Percentiles rank a stretch among this genome's conserved stretches.
Conservation (phyloP, 2,329 filamentous ascomycete genomes). For the Phialemonium atrogriseum region DNA sequence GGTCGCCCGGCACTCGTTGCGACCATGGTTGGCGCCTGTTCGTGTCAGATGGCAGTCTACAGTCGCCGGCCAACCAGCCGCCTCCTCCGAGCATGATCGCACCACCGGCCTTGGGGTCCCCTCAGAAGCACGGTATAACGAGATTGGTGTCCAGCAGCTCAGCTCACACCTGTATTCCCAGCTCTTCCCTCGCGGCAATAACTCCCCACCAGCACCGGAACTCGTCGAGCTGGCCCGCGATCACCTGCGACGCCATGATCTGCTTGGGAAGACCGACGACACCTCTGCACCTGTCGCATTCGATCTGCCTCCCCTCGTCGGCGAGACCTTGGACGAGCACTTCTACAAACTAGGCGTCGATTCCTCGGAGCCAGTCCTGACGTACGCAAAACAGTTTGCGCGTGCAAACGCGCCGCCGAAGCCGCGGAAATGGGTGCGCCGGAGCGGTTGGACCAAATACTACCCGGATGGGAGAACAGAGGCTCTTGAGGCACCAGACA, state of each 20-base stretch:
- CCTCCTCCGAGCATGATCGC: slow-evolving; percentile 7
- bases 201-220: slow-evolving; percentile 51
- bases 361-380: slow-evolving; percentile 76
- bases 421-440: slow-evolving; percentile 63
- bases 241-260: slow-evolving; percentile 76
- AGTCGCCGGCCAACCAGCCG: slow-evolving; percentile 15
- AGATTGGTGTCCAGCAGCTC: slow-evolving; percentile 90
- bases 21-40: slow-evolving; percentile 5
- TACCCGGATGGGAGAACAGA: slow-evolving; percentile 63
- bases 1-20: slow-evolving; percentile 28
- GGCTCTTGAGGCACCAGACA: slow-evolving; percentile 66
- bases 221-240: slow-evolving; percentile 74
- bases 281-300: slow-evolving; percentile 70
- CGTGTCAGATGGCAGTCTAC: slow-evolving; percentile 32
- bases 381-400: slow-evolving; percentile 66
- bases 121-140: slow-evolving; percentile 68
- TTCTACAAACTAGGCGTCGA: slow-evolving; percentile 84
- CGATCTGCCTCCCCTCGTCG: slow-evolving; percentile 72
- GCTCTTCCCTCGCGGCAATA: slow-evolving; percentile 57
- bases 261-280: slow-evolving; percentile 86
- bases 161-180: slow-evolving; percentile 77
- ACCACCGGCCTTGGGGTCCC: slow-evolving; percentile 31
- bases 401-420: slow-evolving; percentile 48
- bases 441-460: slow-evolving; percentile 95
- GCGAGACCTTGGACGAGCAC: slow-evolving; percentile 81